Evolutionary conservation across 345 rosid species (phyloP).

Genomic region (Arabidopsis arenosa): DNA sequence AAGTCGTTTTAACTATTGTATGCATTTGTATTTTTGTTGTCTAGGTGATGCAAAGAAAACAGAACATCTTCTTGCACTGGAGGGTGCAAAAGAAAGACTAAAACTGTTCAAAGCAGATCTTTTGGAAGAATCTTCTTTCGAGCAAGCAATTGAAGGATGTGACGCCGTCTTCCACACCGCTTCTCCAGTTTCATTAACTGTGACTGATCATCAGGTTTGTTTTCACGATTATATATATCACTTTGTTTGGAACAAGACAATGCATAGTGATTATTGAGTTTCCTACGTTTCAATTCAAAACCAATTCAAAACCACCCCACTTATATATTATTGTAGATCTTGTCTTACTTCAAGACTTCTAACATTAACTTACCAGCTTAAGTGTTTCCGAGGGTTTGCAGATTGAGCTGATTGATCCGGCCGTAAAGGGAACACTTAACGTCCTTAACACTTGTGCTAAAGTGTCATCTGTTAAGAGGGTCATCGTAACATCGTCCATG

Average conservation of each 20-base stretch:
- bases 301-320: not conserved
- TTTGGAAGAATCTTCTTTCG: slow-evolving; percentile 47
- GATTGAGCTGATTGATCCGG: slow-evolving; percentile 56
- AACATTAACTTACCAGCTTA: not conserved
- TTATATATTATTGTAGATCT: not conserved
- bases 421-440: slow-evolving; percentile 60
- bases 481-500: slow-evolving; percentile 58
- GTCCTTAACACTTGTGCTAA: slow-evolving; percentile 55
- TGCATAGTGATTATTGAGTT: not conserved
- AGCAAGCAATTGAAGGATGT: slow-evolving; percentile 56
- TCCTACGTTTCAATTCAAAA: too few species aligned
- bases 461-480: slow-evolving; percentile 53
- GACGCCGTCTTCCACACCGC: slow-evolving; percentile 70
- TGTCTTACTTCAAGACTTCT: not conserved
- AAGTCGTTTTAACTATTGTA: too few species aligned
- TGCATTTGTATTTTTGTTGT: not conserved
- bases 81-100: slow-evolving; percentile 47
- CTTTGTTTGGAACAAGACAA: slow-evolving; percentile 22
- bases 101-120: slow-evolving; percentile 44
- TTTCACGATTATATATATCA: not conserved
- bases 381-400: not conserved
- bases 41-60: slow-evolving; percentile 32
- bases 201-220: slow-evolving; percentile 48
- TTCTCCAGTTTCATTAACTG: slow-evolving; percentile 48
- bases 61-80: slow-evolving; percentile 40